Conservation (phyloP, 1,139 yeast species). For the Kodamaea anthophila region DNA sequence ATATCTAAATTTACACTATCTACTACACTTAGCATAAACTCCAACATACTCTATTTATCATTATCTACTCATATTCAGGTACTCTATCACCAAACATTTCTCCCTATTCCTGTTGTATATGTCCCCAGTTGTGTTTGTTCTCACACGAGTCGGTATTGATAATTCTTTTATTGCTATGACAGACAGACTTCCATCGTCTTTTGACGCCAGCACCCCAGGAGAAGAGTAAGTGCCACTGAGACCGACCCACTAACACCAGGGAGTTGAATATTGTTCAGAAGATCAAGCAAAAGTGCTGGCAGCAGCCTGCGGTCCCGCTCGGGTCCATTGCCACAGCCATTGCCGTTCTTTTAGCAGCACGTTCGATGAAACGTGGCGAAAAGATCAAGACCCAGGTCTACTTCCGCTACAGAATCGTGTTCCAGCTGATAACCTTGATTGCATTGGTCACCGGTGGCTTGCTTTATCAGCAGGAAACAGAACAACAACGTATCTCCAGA, state of each 20-base stretch:
- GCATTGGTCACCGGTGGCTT: slow-evolving; percentile 80
- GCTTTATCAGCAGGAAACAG: slow-evolving; percentile 45
- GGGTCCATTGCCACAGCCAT: slow-evolving; percentile 76
- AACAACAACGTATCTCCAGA: slow-evolving; percentile 40
- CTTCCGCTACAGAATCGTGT: slow-evolving; percentile 84
- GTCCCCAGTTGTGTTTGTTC: no score
- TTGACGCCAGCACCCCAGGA: slow-evolving; percentile 10
- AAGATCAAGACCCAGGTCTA: slow-evolving; percentile 72
- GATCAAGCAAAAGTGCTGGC: slow-evolving; percentile 39
- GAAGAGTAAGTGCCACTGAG: slow-evolving; percentile 15
- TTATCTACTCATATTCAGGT: no score
- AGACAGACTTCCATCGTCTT: slow-evolving; percentile 17
- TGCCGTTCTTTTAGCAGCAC: slow-evolving; percentile 75
- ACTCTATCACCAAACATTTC: no score
- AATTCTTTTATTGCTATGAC: slow-evolving; percentile 4
- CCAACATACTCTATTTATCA: no score
- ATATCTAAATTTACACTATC: no score
- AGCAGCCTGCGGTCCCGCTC: slow-evolving; percentile 76
- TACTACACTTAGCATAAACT: no score
- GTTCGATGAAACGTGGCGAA: slow-evolving; percentile 68
- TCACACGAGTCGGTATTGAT: no score
- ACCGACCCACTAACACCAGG: neutral
- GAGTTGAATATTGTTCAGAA: slow-evolving; percentile 14
- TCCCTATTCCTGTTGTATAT: no score
- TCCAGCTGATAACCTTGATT: slow-evolving; percentile 75